These are phyloP conservation scores for Ettlia oleoabundans DNA, from an alignment of 139 green algal species.

Conservation along the genomic window DNA sequence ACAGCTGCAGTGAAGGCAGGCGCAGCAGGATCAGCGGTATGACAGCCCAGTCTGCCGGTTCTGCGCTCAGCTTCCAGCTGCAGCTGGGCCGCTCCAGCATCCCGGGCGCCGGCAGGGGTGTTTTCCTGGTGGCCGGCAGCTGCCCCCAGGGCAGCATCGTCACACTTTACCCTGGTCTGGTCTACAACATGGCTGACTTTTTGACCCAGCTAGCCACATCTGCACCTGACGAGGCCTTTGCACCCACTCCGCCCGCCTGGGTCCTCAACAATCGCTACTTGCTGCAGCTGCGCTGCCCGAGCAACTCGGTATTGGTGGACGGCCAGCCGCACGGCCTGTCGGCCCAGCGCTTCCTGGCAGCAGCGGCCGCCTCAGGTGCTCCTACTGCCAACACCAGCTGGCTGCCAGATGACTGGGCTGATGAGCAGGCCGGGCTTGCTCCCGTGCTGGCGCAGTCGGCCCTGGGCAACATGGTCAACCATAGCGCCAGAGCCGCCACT, in stretches of 20 bases:
- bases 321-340: slow-evolving; percentile 5
- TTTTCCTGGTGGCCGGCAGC: neutral
- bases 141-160: neutral
- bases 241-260: neutral
- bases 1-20: no score
- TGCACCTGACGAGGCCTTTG: slow-evolving; percentile 2
- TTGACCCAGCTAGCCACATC: neutral
- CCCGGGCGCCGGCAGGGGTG: slow-evolving; percentile 11
- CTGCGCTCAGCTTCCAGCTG: no score
- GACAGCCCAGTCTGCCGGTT: no score
- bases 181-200: neutral
- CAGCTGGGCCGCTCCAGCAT: no score
- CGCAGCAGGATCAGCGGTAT: no score
- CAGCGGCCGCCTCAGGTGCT: neutral
- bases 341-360: neutral
- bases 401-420: neutral
- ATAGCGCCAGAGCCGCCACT: neutral
- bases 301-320: neutral
- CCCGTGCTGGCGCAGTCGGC: neutral
- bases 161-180: slow-evolving; percentile 14
- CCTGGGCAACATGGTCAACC: slow-evolving; percentile 18
- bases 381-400: neutral
- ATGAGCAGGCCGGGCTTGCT: neutral
- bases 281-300: neutral
- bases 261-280: slow-evolving; percentile 3